A percentile compares a stretch with the other conserved stretches of the same genome.
Conservation (phyloP, 352 stramenopile species). For the Phytopythium oedochilum region DNA sequence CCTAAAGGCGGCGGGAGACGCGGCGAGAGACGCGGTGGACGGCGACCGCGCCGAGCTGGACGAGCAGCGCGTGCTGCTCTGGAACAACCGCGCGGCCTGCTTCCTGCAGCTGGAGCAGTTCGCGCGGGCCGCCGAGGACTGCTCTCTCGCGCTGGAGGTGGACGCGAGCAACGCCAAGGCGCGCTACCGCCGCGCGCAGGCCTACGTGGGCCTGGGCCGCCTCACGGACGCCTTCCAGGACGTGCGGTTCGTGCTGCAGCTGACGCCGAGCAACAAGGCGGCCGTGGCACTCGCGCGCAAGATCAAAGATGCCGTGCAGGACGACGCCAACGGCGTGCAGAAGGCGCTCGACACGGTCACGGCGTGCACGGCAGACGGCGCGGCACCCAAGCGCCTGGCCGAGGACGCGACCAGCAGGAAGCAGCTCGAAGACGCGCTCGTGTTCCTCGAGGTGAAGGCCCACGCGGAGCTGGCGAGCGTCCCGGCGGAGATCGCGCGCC, state of each 20-base stretch:
- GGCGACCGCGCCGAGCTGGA: constrained; percentile 12
- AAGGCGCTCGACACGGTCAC: constrained; percentile 67
- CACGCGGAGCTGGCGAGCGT: constrained; percentile 46
- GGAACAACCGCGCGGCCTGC: constrained; percentile 75
- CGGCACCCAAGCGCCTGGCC: constrained; percentile 1
- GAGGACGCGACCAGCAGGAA: constrained; percentile 19
- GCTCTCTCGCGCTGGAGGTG: constrained; percentile 36
- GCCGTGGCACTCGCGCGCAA: constrained; percentile 58
- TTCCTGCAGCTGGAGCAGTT: constrained; percentile 66
- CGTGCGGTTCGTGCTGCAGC: constrained; percentile 64
- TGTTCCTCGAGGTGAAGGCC: constrained; percentile 78
- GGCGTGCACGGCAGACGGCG: constrained; percentile 13
- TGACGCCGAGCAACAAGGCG: constrained; percentile 70
- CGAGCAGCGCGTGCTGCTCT: constrained; percentile 56
- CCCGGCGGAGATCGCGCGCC: constrained; percentile 45
- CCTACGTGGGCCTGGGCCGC: constrained; percentile 57
- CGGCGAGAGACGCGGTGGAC: not conserved
- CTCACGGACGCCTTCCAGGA: constrained; percentile 69
- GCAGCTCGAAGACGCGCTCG: constrained; percentile 52
- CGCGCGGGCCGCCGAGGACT: constrained; percentile 43
- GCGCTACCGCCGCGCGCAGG: constrained; percentile 73
- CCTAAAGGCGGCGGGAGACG: constrained; percentile 11
- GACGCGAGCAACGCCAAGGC: constrained; percentile 71
- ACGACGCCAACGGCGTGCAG: constrained; percentile 72
- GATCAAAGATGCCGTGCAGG: constrained; percentile 70